Percentiles rank a stretch among this genome's conserved stretches.
These are phyloP conservation scores for Quercus variabilis DNA, from an alignment of 306 rosid genomes.

Conservation along the genomic window DNA sequence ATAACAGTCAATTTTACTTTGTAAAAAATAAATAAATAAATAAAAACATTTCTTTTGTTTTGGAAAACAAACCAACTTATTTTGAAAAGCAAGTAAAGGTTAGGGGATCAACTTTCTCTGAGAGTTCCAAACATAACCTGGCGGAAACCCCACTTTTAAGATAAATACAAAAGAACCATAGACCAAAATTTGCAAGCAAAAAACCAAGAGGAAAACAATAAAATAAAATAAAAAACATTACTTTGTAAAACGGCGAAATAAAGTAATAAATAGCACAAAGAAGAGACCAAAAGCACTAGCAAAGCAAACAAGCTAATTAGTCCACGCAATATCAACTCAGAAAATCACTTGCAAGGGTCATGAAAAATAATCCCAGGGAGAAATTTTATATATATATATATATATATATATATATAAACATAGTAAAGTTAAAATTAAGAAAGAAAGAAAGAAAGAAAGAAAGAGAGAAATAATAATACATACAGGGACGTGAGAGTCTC, in stretches of 20 bases:
- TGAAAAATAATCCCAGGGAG: not conserved
- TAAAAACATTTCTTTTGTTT: not conserved
- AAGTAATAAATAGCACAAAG: not conserved
- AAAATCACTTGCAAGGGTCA: not conserved
- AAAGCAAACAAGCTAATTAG: too few species aligned
- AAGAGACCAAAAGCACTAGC: not conserved
- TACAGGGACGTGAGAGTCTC: constrained; percentile 96
- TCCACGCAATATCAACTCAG: not conserved
- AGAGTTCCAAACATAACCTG: not conserved
- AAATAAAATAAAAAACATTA: not conserved
- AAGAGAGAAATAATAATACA: not conserved
- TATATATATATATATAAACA: too few species aligned
- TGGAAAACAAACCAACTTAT: not conserved
- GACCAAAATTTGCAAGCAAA: not conserved
- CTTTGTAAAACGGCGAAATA: not conserved
- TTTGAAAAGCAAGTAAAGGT: not conserved
- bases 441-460: not conserved
- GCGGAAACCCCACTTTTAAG: not conserved
- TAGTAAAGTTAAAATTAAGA: not conserved
- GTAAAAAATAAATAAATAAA: not conserved
- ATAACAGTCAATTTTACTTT: too few species aligned
- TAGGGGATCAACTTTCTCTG: not conserved
- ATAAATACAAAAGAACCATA: not conserved
- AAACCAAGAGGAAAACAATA: not conserved
- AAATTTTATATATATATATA: too few species aligned